Evolutionary conservation across 2,329 filamentous ascomycete species (phyloP), one percentile per base, ranked within the genome.

Genomic region (Sporothrix schenckii): DNA sequence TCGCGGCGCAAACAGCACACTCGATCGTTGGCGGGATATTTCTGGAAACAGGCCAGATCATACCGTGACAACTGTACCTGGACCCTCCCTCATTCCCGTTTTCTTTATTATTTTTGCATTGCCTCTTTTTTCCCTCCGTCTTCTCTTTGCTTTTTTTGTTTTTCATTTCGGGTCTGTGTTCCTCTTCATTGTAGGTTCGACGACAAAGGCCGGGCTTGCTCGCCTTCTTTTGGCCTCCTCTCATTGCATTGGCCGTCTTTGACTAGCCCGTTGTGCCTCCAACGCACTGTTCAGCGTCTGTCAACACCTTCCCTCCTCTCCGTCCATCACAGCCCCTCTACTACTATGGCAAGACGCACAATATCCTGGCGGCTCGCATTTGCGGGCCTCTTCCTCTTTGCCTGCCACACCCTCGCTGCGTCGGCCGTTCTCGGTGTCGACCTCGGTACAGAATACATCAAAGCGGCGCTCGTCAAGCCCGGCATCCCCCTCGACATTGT

Each of bases 401-500:
- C 81, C 39, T 77, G 81, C 60, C 80, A 87, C 74, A 85, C 84
- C 54, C 81, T 85, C 54, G 86, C 86, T 34, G 81, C 82, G 66
- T 83, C 92, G 10, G 92, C 93, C 68, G 94, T 98, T 21, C 84
- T 99, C 27, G 95, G 95, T 73, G 87, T 99, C 76, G 95, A 99
- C 81, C 86, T 99, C 69, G 95, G 95, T 75, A 97, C 95, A 70
- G 93, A 97, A 80, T 97, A 97, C 82, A 92, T 99, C 83, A 99
- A 98, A 84, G 94, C 94, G 39, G 90, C 92, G 16, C 88, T 99
- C 54, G 94, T 99, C 73, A 98, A 98, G 83, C 95, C 95, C 2
- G 95, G 95, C 72, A 94, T 97, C 68, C 95, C 95, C 13, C 92
- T 99, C 78, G 95, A 99, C 75, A 98, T 99, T 74, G 94, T 99